Percentiles rank a stretch among this genome's conserved stretches.
Evolutionary conservation across 176 grass and related monocot species (phyloP).

Genomic region (Saccharum spontaneum): DNA sequence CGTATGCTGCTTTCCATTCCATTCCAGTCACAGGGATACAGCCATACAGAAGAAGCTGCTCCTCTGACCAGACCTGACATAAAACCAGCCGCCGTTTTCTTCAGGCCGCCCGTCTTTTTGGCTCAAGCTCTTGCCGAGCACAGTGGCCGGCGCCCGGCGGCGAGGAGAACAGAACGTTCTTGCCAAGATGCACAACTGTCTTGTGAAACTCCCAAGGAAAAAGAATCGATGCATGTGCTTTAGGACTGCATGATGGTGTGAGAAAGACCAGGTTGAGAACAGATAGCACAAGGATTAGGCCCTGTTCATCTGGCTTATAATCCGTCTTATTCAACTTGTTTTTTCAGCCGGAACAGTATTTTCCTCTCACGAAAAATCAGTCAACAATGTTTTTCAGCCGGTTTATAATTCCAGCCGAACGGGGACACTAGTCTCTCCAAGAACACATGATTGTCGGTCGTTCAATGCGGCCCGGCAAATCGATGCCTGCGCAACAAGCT

Average conservation of each 20-base stretch:
- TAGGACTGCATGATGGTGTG: neutral
- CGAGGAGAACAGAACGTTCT: neutral
- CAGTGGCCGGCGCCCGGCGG: neutral
- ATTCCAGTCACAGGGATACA: neutral
- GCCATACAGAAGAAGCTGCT: slow-evolving; percentile 35
- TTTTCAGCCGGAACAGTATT: too few relatives aligned
- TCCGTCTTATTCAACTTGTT: too few relatives aligned
- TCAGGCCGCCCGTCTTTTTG: slow-evolving; percentile 40
- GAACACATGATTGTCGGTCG: neutral
- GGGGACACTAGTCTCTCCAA: slow-evolving; percentile 18
- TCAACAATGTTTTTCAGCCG: too few relatives aligned
- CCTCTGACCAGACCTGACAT: neutral
- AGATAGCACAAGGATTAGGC: neutral
- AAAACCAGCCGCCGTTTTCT: slow-evolving; percentile 39
- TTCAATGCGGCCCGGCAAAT: slow-evolving; percentile 6
- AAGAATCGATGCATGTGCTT: neutral
- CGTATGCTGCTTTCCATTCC: slow-evolving; percentile 5
- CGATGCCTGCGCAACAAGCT: neutral
- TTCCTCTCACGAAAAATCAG: too few relatives aligned
- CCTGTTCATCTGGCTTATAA: too few relatives aligned
- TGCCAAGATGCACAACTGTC: neutral
- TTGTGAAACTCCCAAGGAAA: neutral
- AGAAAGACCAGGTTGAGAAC: neutral
- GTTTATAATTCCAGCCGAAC: too few relatives aligned
- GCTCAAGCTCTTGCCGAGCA: neutral